These are phyloP conservation scores for Skeletonema marinoi DNA, from an alignment of 108 stramenopile genomes.

Conservation along the genomic window DNA sequence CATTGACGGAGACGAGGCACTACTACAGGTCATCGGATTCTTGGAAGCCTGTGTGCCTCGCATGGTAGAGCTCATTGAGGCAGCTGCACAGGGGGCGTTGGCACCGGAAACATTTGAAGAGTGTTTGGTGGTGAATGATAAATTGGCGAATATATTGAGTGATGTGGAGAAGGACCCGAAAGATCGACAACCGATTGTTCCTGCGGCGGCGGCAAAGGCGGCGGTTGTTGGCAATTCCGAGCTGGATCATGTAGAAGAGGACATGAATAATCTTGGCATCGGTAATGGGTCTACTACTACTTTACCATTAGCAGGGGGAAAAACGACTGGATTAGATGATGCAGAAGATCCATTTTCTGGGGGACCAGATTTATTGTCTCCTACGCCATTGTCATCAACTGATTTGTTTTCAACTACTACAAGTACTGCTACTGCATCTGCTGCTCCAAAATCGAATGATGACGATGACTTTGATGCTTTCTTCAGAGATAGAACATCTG, in stretches of 20 bases:
- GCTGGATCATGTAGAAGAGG: not conserved
- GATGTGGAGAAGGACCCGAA: slow-evolving; percentile 43
- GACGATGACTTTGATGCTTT: slow-evolving; percentile 50
- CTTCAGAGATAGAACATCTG: slow-evolving; percentile 53
- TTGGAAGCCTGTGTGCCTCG: slow-evolving; percentile 86
- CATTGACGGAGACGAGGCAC: slow-evolving; percentile 55
- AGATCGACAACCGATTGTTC: slow-evolving; percentile 15
- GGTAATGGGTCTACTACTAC: not conserved
- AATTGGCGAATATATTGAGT: slow-evolving; percentile 58
- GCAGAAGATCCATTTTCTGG: slow-evolving; percentile 27
- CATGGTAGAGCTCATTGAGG: slow-evolving; percentile 83
- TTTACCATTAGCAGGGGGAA: not conserved
- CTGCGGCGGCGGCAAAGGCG: slow-evolving; percentile 15
- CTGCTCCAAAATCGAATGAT: not conserved
- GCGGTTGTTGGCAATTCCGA: not conserved
- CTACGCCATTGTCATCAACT: slow-evolving; percentile 17
- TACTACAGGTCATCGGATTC: slow-evolving; percentile 77
- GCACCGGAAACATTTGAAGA: slow-evolving; percentile 67
- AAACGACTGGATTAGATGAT: slow-evolving; percentile 25
- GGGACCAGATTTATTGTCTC: slow-evolving; percentile 25
- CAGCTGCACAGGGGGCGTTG: slow-evolving; percentile 63
- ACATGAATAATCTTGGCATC: slow-evolving; percentile 19
- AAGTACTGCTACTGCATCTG: not conserved
- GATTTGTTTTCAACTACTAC: slow-evolving; percentile 26
- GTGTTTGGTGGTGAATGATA: slow-evolving; percentile 78